Base-by-base conservation (phyloP, 2,329 filamentous ascomycete genomes). In the Venturia nashicola region DNA sequence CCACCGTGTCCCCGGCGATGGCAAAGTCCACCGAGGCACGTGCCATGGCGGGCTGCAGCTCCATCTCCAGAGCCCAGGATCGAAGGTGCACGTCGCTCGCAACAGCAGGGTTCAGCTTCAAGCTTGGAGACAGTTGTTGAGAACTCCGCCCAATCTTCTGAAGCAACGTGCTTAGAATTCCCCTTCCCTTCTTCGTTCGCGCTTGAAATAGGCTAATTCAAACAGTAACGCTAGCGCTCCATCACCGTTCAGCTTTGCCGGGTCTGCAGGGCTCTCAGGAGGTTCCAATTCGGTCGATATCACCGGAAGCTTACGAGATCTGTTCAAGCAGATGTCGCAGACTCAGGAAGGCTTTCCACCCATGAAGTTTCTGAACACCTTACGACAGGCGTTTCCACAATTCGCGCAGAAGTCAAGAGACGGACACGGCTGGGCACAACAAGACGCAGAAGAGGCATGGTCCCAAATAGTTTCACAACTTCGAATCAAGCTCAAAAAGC, bases 371-470 rank as follows among this genome's bases (percentile, higher is more conserved):
- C 80, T 99, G 65, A 86, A 86, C 69, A 84, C 91, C 4, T 82
- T 99, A 18, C 87, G 93, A 66, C 81, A 80, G 36, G 82, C 86
- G 0, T 97, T 90, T 72, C 94, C 94, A 11, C 94, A 97, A 72
- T 99, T 99, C 72, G 91, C 91, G 12, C 91, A 99, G 77, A 88
- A 85, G 71, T 85, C 91, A 64, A 92, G 90, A 73, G 87, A 87
- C 40, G 89, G 90, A 27, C 82, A 87, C 65, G 91, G 90, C 7
- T 97, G 88, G 72, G 92, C 94, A n/a, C 94, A 99, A 76, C 94
- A 99, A 76, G 94, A 99, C 78, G 94, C 94, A 0, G 94, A 99
- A 75, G 94, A 99, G 76, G 94, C 93, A 59, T 99, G 93, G 91
- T 94, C 93, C 23, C 93, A 97, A 73, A 95, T 99, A 66, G 78